Conservation (phyloP, 1,284 basidiomycete species). For the Vanrija humicola region DNA sequence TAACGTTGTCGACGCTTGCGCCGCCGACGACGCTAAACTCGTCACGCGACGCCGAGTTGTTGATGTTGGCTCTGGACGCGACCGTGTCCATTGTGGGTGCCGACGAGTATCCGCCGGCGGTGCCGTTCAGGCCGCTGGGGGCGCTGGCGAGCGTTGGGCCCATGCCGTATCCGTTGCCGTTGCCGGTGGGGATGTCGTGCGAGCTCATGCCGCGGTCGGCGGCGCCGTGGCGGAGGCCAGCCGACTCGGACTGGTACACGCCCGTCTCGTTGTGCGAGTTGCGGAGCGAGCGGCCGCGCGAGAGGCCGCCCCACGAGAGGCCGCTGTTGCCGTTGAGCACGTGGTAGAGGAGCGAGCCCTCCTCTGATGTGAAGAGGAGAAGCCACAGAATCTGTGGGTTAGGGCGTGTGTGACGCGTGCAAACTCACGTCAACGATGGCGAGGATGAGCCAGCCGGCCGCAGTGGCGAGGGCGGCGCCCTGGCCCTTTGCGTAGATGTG, state of each 20-base stretch:
- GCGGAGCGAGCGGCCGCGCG: constrained; percentile 31
- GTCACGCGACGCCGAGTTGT: constrained; percentile 1
- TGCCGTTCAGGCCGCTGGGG: neutral
- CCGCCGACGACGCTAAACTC: constrained; percentile 5
- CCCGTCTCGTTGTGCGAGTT: constrained; percentile 8
- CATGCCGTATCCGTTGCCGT: constrained; percentile 24
- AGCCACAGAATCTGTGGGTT: constrained; percentile 77
- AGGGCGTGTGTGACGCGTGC: constrained; percentile 2
- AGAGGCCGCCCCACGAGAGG: constrained; percentile 61
- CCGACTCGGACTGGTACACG: constrained; percentile 10
- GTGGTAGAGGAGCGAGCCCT: constrained; percentile 77
- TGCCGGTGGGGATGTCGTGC: constrained; percentile 23
- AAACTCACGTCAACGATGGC: constrained; percentile 63
- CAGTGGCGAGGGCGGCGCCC: constrained; percentile 70
- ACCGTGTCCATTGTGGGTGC: too few species aligned
- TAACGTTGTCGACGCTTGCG: constrained; percentile 2
- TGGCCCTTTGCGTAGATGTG: constrained; percentile 7
- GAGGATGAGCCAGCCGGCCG: constrained; percentile 89
- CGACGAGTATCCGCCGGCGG: neutral
- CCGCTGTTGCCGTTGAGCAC: constrained; percentile 87
- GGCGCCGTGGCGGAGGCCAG: constrained; percentile 17
- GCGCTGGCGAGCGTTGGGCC: neutral
- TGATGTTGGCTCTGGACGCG: too few species aligned
- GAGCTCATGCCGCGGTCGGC: constrained; percentile 25
- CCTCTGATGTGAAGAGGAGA: constrained; percentile 92